Base-by-base conservation (phyloP, 768 basidiomycete genomes). In the Agrocybe praecox region DNA sequence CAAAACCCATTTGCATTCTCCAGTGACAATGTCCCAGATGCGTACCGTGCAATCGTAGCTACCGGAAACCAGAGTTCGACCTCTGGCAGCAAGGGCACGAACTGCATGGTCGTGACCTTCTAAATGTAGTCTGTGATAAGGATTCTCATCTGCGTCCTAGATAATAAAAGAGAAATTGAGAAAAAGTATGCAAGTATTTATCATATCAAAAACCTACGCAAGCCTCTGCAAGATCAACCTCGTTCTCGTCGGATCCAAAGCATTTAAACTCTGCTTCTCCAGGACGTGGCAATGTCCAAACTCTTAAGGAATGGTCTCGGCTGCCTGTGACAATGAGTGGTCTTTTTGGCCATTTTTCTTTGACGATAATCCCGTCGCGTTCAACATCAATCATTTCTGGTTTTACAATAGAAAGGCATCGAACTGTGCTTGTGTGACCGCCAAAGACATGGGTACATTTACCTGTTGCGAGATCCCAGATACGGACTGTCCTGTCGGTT, bases 1-100 rank as follows among this genome's bases (percentile, higher is more conserved):
- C 49, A 96, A 75, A 29, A 90, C 81, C 81, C 88, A 90, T 67
- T 87, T 88, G 70, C 90, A 92, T 22, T 78, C 78, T 15, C 94
- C 94, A 23, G 84, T 90, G 62, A 92, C 81, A 57, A 93, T 89
- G 65, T 98, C 94, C 96, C 96, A 98, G 44, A 98, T 88, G 33
- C 96, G 88, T 45, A 98, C 94, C 7, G 89, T 94, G 65, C 89
- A 91, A 68, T 99, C 96, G 69, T 98, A 98, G 67, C 94, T 96
- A 33, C 96, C 96, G 22, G 94, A 96, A 17, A 98, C 93, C 43
- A 97, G 81, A 0, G 90, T 92, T 42, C 92, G 80, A 9, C 95
- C 95, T 60, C 94, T 80, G 17, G 94, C 92, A 19, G 94, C 94
- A n/a, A 97, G 77, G 6, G 95, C 94, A 54, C 95, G 84, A 19